Percentiles rank a stretch among this genome's conserved stretches.
Evolutionary conservation across 169 alveolate species (phyloP).

Genomic region (Plasmodium sp.): DNA sequence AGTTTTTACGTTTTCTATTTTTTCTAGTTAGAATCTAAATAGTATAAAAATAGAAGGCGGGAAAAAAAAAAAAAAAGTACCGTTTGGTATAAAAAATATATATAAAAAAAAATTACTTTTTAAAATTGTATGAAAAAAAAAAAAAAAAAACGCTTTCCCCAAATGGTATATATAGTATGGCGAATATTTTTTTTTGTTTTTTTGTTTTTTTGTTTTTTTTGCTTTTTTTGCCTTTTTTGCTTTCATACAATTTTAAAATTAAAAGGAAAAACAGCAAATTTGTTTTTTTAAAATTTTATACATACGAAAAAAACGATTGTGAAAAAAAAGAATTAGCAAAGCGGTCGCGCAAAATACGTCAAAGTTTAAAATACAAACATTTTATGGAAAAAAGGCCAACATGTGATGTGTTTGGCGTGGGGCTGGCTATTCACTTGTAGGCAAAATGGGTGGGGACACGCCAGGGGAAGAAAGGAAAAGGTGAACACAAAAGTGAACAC

Average conservation of each 20-base stretch:
- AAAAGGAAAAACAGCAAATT: background rate
- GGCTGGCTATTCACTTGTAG: background rate
- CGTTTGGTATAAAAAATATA: background rate
- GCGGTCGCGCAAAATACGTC: background rate
- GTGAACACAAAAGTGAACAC: background rate
- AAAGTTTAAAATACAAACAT: background rate
- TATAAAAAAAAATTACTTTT: background rate
- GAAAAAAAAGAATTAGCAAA: background rate
- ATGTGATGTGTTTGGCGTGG: background rate
- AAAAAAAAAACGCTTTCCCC: background rate
- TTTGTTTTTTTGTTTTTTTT: background rate
- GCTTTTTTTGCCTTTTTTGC: background rate
- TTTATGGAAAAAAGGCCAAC: background rate
- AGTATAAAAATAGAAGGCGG: background rate
- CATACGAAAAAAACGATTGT: background rate
- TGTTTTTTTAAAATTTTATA: background rate
- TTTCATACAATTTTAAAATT: background rate
- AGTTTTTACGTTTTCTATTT: background rate
- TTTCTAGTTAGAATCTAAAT: constrained; percentile 1
- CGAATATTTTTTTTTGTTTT: background rate
- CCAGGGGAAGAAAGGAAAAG: background rate
- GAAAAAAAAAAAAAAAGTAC: background rate
- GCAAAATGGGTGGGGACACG: background rate
- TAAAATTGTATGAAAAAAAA: background rate
- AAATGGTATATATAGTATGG: background rate